Conservation (phyloP, 2,329 filamentous ascomycete species). For the Venturia asperata region DNA sequence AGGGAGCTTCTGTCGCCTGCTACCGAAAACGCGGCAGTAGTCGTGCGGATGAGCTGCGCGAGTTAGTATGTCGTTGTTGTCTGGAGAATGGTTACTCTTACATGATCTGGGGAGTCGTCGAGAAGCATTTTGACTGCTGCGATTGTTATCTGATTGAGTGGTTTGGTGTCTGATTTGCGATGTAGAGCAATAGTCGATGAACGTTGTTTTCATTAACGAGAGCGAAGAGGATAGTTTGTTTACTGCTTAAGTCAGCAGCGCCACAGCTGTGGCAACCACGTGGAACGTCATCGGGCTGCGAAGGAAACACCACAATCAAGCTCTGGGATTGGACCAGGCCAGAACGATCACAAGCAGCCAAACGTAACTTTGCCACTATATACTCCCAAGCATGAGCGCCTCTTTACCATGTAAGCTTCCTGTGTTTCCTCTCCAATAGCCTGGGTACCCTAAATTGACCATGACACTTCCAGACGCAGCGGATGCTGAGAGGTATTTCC, state of each 20-base stretch:
- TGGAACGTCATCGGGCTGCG: background rate
- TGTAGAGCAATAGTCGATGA: background rate
- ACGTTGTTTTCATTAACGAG: background rate
- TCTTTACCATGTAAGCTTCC: conserved; percentile 21
- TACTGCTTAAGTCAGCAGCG: conserved; percentile 1
- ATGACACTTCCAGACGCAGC: conserved; percentile 66
- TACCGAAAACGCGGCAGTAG: conserved; percentile 92
- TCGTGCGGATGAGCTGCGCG: conserved; percentile 76
- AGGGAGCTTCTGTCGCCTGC: conserved; percentile 78
- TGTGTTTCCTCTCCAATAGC: background rate
- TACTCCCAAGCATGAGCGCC: conserved; percentile 16
- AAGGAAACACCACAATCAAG: background rate
- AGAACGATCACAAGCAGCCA: conserved; percentile 5
- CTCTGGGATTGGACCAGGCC: background rate
- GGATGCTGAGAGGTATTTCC: conserved; percentile 78
- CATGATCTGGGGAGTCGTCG: conserved; percentile 83
- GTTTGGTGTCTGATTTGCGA: conserved; percentile 7
- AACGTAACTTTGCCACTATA: background rate
- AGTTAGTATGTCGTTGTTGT: conserved; percentile 21
- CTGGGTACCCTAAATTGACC: conserved; percentile 24
- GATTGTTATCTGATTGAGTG: background rate
- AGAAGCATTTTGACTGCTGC: conserved; percentile 62
- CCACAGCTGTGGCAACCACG: conserved; percentile 12
- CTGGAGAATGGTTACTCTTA: conserved; percentile 39
- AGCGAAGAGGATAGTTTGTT: background rate